Conservation (phyloP, 2,329 filamentous ascomycete genomes). For the Paramyrothecium sp. region DNA sequence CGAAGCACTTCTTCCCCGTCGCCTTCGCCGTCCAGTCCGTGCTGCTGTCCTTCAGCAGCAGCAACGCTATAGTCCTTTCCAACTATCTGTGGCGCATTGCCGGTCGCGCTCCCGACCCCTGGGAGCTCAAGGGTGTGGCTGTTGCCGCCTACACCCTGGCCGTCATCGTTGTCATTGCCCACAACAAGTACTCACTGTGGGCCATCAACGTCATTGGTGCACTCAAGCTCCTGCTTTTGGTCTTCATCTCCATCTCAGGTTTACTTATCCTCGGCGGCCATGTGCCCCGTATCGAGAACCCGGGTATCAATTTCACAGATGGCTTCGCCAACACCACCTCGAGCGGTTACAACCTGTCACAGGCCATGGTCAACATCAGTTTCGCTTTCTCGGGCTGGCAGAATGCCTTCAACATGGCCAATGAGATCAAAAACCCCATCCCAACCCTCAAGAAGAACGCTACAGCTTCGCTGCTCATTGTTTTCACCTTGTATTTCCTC, state of each 20-base stretch:
- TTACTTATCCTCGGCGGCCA: slow-evolving; percentile 54
- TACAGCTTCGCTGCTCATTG: slow-evolving; percentile 46
- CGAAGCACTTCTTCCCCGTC: slow-evolving; percentile 62
- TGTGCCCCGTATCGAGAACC: slow-evolving; percentile 25
- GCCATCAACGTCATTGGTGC: slow-evolving; percentile 55
- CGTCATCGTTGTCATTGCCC: slow-evolving; percentile 42
- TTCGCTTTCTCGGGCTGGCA: slow-evolving; percentile 57
- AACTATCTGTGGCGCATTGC: slow-evolving; percentile 61
- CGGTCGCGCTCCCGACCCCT: slow-evolving; percentile 48
- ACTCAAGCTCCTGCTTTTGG: slow-evolving; percentile 58
- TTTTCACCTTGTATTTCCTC: slow-evolving; percentile 54
- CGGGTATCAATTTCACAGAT: slow-evolving; percentile 31
- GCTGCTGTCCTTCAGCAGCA: slow-evolving; percentile 63
- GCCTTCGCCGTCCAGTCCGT: slow-evolving; percentile 64
- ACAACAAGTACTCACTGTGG: slow-evolving; percentile 57
- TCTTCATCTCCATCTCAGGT: slow-evolving; percentile 62
- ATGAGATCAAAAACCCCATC: slow-evolving; percentile 61
- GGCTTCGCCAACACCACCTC: slow-evolving; percentile 30
- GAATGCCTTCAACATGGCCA: slow-evolving; percentile 62
- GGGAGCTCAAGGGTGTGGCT: slow-evolving; percentile 67
- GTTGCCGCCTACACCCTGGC: slow-evolving; percentile 62
- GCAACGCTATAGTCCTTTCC: slow-evolving; percentile 63
- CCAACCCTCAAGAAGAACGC: slow-evolving; percentile 51
- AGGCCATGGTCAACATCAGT: slow-evolving; percentile 56
- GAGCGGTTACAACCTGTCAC: slow-evolving; percentile 33